Evolutionary conservation across 306 rosid species (phyloP).

Genomic region (Phaseolus lunatus): DNA sequence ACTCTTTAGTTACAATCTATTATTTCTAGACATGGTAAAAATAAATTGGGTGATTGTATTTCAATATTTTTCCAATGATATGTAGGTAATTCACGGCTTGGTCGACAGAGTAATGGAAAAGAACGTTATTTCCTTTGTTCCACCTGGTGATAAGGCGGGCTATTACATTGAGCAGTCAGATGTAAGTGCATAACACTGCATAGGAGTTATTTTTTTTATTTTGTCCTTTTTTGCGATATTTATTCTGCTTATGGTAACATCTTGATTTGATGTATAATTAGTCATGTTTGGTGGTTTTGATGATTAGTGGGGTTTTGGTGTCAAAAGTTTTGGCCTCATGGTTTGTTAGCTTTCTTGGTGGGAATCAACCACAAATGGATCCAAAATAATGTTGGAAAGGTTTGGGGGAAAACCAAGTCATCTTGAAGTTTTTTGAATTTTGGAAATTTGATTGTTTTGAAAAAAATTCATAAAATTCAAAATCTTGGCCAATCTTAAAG

Average conservation of each 20-base stretch:
- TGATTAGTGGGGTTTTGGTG: too few relatives aligned
- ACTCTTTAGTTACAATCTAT: background rate
- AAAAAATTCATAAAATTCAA: too few relatives aligned
- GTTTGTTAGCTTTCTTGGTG: too few relatives aligned
- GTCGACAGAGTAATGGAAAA: conserved; percentile 91
- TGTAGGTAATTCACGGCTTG: conserved; percentile 92
- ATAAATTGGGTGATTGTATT: conserved; percentile 4
- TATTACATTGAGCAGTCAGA: conserved; percentile 71
- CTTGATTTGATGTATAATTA: too few relatives aligned
- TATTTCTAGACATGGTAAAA: conserved; percentile 7
- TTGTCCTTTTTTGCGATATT: conserved; percentile 6
- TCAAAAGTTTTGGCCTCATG: too few relatives aligned
- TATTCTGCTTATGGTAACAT: conserved; percentile 29
- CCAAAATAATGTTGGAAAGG: too few relatives aligned
- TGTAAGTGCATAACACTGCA: conserved; percentile 57
- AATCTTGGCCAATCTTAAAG: too few relatives aligned
- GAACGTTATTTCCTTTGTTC: conserved; percentile 71
- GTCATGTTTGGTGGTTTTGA: too few relatives aligned
- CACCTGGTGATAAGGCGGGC: conserved; percentile 62
- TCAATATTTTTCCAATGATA: conserved; percentile 26
- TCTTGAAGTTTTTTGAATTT: too few relatives aligned
- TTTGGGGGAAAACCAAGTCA: too few relatives aligned
- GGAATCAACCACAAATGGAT: too few relatives aligned
- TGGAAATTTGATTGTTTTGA: too few relatives aligned
- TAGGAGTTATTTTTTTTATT: background rate